Evolutionary conservation across 306 rosid species (phyloP), one percentile per base, ranked within the genome.

Genomic region (Styphnolobium japonicum): DNA sequence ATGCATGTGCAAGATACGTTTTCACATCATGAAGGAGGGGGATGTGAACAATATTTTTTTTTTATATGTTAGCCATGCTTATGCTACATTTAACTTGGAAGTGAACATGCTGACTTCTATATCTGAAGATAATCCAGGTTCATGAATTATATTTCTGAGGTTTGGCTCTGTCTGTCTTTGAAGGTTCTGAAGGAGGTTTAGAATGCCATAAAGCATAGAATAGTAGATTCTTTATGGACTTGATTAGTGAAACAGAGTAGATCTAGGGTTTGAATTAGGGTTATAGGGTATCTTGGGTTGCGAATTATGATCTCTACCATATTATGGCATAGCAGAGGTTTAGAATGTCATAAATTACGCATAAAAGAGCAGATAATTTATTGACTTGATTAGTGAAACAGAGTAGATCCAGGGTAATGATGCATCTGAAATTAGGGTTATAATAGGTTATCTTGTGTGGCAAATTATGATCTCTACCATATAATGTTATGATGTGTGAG

Each of bases 101-200:
- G 22, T 40, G 10, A 22, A 16, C 55, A 22, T 75, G 43, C 62
- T 29, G 19, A 42, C 33, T 57, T 22, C 56, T 42, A 39, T n/a
- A 42, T 77, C 63, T 29, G 22, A 68, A 58, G 9, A n/a, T 70
- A 14, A 23, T 71, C 21, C 7, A 6, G 23, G 66, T 12, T 57
- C 36, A 10, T 66, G 52, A 33, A 36, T 67, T 37, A 39, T 22
- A 31, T 37, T 66, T 18, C 37, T 42, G 58, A 48, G 73, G 14
- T 66, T 77, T 74, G 34, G 14, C 67, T 53, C 39, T 73, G 34
- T 10, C 33, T 57, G 45, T 19, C 62, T 42, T 18, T 56, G 12
- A 73, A 57, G 21, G 55, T 58, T 74, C 68, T 48, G 51, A 42
- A 39, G 65, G 36, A 63, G 39, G 83, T 64, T 25, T 78, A 23